Evolutionary conservation across 2,329 filamentous ascomycete genomes (phyloP), one percentile per base, ranked within the genome.

Genomic region (Pseudogymnoascus sp.): DNA sequence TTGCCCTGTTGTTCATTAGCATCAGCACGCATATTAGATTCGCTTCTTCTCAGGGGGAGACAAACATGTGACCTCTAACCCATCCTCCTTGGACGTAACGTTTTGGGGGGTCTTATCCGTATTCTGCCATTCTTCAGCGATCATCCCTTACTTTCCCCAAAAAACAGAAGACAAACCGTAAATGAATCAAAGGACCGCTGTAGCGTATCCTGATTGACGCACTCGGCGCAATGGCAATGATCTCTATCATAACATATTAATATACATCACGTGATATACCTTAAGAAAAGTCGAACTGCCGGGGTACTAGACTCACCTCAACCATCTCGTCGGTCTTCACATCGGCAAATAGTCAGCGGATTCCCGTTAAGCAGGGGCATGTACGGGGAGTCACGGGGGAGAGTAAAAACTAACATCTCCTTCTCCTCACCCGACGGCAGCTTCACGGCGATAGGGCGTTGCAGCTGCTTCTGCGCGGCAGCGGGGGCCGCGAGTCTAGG

Each of bases 111-210:
- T 60, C n/a, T 83, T 74, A 62, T 81, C 71, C 14, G 69, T 49
- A 0, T 82, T 85, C 65, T n/a, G 52, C 33, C 23, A 63, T 59
- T 63, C 65, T 68, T 26, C 69, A 64, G 49, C 41, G 23, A 43
- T 11, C 39, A 23, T 26, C 39, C 6, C 66, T 60, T 59, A 31
- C 19, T 14, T 61, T 29, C 6, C 26, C 4, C 26, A 29, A 6
- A 29, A 6, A 29, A 29, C 6, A 8, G 0, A 29, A 5, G 26
- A 29, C 77, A 67, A 72, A 89, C 84, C 63, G 81, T 78, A 68
- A 90, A 90, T 0, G 85, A 90, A 69, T 91, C 81, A 62, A 89
- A 78, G 60, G 83, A 81, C 26, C 87, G 78, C 73, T 92, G 89
- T 72, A 80, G 84, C 4, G 89, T 92, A 65, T 86, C 82, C 63